Percentiles rank a stretch among this genome's conserved stretches.
Conservation (phyloP, 192 early-diverging fungal genomes). For the Rhizophagus sp. region DNA sequence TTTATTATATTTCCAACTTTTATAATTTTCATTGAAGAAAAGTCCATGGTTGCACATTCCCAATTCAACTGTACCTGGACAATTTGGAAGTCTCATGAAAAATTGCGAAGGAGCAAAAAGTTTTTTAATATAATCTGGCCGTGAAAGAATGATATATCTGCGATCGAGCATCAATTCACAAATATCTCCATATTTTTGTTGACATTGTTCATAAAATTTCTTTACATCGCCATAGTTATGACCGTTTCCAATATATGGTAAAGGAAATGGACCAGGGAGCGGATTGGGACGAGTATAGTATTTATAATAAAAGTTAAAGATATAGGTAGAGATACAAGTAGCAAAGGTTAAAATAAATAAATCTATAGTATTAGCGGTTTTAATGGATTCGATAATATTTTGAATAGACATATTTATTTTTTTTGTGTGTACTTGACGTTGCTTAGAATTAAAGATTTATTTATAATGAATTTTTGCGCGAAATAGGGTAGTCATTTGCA, state of each 20-base stretch:
- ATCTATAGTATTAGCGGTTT: background rate
- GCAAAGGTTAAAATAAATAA: background rate
- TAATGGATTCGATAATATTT: background rate
- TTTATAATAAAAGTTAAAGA: background rate
- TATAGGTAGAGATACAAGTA: background rate
- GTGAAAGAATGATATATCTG: conserved; percentile 12
- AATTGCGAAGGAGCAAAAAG: background rate
- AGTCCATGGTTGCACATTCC: background rate
- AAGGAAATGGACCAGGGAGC: conserved; percentile 5
- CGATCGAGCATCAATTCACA: background rate
- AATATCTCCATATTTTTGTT: conserved; percentile 11
- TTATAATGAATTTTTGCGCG: background rate
- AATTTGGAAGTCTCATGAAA: background rate
- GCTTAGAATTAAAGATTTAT: background rate
- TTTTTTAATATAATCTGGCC: conserved; percentile 4
- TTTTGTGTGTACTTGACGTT: background rate
- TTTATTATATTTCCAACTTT: conserved; percentile 1
- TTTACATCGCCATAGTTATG: background rate
- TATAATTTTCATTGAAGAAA: background rate
- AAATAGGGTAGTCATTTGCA: background rate
- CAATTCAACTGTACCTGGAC: background rate
- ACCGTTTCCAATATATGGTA: conserved; percentile 4
- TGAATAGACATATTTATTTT: background rate
- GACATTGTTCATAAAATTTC: conserved; percentile 1
- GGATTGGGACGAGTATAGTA: background rate